Evolutionary conservation across 805 yeast genomes (phyloP), one percentile per base, ranked within the genome.

Genomic region (Starmerella riodocensis): DNA sequence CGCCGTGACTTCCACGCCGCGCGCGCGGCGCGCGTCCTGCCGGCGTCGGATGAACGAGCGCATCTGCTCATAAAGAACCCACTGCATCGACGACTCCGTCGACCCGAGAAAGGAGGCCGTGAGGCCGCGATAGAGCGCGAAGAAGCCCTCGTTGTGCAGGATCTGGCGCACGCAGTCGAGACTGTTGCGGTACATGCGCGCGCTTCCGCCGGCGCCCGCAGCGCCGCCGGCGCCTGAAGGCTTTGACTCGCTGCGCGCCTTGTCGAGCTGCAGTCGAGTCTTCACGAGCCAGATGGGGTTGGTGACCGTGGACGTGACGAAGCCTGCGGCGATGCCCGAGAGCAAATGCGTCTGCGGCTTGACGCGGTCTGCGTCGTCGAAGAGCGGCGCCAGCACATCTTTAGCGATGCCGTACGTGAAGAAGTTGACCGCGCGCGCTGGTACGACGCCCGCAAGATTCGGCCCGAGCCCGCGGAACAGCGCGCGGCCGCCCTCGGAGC

Each of bases 221-320:
- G n/a, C n/a, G n/a, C n/a, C n/a, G n/a, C n/a, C n/a, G n/a, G n/a
- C n/a, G n/a, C n/a, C n/a, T n/a, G n/a, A n/a, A n/a, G n/a, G n/a
- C n/a, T n/a, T n/a, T n/a, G n/a, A n/a, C 32, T 34, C 46, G 37
- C 36, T n/a, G 63, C 60, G 42, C 17, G 60, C 48, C 56, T 78
- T 80, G 59, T 91, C 98, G 37, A 91, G 67, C 57, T 91, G 99
- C 38, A 91, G 70, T 53, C 99, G 69, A 1, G 99, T 91, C 62
- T 91, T 91, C 44, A 91, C 77, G 44, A 91, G 65, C 99, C 99
- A 91, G 42, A 91, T 91, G 11, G 99, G 99, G 57, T 91, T 91
- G 0, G 99, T 91, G 12, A 85, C 94, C 0, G 98, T 88, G 4
- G 94, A 78, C 0, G 98, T 91, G 14, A 78, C 88, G 55, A 88